Evolutionary conservation across 805 yeast genomes (phyloP).

Genomic region (Wickerhamiella qilinensis): DNA sequence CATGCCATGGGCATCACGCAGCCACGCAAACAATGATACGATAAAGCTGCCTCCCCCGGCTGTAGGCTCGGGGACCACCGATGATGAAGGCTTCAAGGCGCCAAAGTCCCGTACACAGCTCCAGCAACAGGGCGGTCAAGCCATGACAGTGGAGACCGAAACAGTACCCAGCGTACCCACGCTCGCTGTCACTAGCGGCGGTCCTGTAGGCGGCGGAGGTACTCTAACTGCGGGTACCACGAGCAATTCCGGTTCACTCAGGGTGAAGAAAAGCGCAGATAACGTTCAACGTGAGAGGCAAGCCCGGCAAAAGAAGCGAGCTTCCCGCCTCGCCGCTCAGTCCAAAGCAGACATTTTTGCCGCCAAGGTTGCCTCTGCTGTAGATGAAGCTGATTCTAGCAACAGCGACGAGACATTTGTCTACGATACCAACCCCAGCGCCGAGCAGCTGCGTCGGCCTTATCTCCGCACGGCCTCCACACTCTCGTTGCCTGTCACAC

Average conservation of each 20-base stretch:
- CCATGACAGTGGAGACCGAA: constrained; percentile 41
- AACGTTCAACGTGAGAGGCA: constrained; percentile 12
- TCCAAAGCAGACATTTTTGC: constrained; percentile 89
- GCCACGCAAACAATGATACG: too few relatives aligned
- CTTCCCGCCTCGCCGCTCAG: constrained; percentile 24
- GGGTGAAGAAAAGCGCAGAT: constrained; percentile 18
- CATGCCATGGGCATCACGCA: too few relatives aligned
- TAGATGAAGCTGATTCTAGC: constrained; percentile 63
- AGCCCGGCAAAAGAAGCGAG: constrained; percentile 26
- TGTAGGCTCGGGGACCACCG: too few relatives aligned
- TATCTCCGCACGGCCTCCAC: constrained; percentile 12
- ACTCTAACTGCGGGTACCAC: background rate
- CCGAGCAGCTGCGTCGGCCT: constrained; percentile 9
- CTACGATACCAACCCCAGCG: constrained; percentile 42
- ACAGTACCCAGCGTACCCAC: constrained; percentile 36
- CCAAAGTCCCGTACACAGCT: too few relatives aligned
- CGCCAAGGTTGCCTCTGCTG: constrained; percentile 86
- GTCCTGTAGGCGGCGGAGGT: background rate
- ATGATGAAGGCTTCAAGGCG: too few relatives aligned
- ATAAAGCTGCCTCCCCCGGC: too few relatives aligned
- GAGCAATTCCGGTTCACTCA: constrained; percentile 6
- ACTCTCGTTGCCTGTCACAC: constrained; percentile 4
- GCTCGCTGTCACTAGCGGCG: constrained; percentile 18
- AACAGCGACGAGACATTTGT: constrained; percentile 94
- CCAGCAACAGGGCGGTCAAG: background rate